phyloP scores from a whole-genome alignment of 1,139 yeast species.

The Blastobotrys elegans region DNA sequence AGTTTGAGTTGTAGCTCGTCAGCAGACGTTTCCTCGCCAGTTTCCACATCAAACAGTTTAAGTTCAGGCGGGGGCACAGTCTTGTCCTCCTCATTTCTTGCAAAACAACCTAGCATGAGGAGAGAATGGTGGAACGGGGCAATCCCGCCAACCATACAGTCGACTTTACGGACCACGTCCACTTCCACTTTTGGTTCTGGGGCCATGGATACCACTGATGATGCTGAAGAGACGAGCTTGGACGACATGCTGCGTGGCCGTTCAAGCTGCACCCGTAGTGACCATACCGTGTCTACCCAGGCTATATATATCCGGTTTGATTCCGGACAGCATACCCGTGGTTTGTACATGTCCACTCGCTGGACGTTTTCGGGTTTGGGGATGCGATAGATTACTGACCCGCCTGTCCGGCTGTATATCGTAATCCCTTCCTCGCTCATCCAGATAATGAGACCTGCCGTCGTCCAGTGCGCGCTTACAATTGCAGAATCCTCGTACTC shows the following conservation, averaged over 20 bases:
- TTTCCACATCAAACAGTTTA: constrained; percentile 55
- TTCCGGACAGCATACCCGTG: constrained; percentile 66
- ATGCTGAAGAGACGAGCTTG: constrained; percentile 24
- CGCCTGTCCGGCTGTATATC: constrained; percentile 27
- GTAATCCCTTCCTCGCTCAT: constrained; percentile 76
- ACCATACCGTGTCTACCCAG: constrained; percentile 82
- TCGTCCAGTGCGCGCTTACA: constrained; percentile 50
- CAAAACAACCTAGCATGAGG: constrained; percentile 40
- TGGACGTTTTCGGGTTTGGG: constrained; percentile 57
- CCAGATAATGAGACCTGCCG: constrained; percentile 44
- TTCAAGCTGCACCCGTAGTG: constrained; percentile 43
- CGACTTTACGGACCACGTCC: constrained; percentile 52
- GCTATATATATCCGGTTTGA: constrained; percentile 67
- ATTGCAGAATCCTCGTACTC: constrained; percentile 62
- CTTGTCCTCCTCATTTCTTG: background rate
- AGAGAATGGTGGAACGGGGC: constrained; percentile 45
- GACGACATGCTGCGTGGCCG: constrained; percentile 2
- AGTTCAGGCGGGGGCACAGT: constrained; percentile 55
- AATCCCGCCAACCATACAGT: constrained; percentile 70
- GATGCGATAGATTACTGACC: constrained; percentile 41
- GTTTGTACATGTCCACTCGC: constrained; percentile 81
- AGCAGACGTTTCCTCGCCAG: constrained; percentile 74
- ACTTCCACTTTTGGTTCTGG: constrained; percentile 52
- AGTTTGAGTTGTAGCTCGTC: constrained; percentile 72
- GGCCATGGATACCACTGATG: constrained; percentile 24